Conservation (phyloP, 1,139 yeast genomes). For the Lodderomyces parapsilosis region DNA sequence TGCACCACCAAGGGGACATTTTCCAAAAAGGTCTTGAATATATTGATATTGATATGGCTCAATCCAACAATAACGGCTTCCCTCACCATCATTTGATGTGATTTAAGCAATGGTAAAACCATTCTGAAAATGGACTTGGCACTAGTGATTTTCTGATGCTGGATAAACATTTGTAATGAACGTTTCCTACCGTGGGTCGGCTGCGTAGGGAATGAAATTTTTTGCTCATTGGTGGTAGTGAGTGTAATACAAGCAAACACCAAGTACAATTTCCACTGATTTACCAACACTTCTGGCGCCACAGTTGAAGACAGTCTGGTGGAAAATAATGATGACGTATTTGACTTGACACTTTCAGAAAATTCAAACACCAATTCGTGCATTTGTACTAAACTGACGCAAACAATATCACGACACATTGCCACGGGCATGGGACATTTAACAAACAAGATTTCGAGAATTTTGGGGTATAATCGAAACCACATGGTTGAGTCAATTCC, state of each 20-base stretch:
- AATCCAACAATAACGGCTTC: conserved; percentile 87
- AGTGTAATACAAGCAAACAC: conserved; percentile 91
- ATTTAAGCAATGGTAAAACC: conserved; percentile 78
- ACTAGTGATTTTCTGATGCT: conserved; percentile 89
- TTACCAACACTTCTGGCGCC: conserved; percentile 73
- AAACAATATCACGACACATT: conserved; percentile 86
- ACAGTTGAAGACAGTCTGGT: conserved; percentile 25
- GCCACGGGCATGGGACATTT: conserved; percentile 94
- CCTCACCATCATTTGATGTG: conserved; percentile 68
- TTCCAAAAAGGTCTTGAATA: conserved; percentile 79
- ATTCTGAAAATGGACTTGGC: conserved; percentile 87
- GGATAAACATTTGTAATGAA: conserved; percentile 76
- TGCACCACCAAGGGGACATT: conserved; percentile 65
- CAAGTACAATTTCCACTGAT: conserved; percentile 86
- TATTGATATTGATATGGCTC: conserved; percentile 86
- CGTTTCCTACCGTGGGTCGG: conserved; percentile 68
- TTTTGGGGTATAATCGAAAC: conserved; percentile 82
- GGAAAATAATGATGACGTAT: conserved; percentile 40
- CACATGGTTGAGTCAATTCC: conserved; percentile 96
- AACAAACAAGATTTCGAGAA: conserved; percentile 71
- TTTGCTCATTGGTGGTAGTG: conserved; percentile 87
- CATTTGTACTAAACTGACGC: conserved; percentile 84
- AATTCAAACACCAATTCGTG: conserved; percentile 74
- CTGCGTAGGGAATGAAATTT: conserved; percentile 58
- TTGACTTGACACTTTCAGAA: conserved; percentile 50